Conservation (phyloP, 345 rosid genomes). For the Aethionema arabicum region DNA sequence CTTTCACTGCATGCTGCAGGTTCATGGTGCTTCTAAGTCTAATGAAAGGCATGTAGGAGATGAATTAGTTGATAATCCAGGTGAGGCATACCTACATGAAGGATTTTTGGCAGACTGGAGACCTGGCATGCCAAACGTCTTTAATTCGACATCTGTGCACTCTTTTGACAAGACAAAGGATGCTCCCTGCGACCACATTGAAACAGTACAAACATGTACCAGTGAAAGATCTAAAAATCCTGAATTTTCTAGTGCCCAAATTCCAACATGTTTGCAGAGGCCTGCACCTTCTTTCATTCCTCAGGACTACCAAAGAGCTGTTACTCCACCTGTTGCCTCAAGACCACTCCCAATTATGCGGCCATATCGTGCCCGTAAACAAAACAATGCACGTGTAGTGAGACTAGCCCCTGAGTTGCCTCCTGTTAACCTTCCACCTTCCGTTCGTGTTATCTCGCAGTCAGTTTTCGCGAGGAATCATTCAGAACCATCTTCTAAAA, state of each 20-base stretch:
- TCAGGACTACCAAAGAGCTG: slow-evolving; percentile 34
- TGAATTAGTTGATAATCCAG: slow-evolving; percentile 52
- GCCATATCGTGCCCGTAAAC: slow-evolving; percentile 50
- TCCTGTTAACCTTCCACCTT: slow-evolving; percentile 87
- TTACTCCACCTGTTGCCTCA: slow-evolving; percentile 28
- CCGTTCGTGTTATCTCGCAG: slow-evolving; percentile 79
- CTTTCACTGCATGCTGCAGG: slow-evolving; percentile 44
- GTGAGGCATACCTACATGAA: slow-evolving; percentile 76
- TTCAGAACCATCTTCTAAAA: slow-evolving; percentile 42
- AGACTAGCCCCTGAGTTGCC: slow-evolving; percentile 95
- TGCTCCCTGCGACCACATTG: slow-evolving; percentile 29
- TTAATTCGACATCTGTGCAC: slow-evolving; percentile 36
- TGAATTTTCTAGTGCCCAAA: slow-evolving; percentile 37
- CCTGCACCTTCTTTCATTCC: slow-evolving; percentile 34
- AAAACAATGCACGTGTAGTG: slow-evolving; percentile 54
- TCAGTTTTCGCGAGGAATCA: slow-evolving; percentile 53
- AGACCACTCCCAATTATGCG: slow-evolving; percentile 44
- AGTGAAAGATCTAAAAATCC: slow-evolving; percentile 40
- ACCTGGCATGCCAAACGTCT: slow-evolving; percentile 46
- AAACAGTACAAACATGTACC: slow-evolving; percentile 19
- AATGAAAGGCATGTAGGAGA: slow-evolving; percentile 57
- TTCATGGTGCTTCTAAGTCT: slow-evolving; percentile 45
- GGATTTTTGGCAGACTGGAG: slow-evolving; percentile 88
- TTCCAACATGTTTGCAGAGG: slow-evolving; percentile 35
- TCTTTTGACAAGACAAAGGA: slow-evolving; percentile 36